These are phyloP conservation scores for Rhodotorula sp. DNA, from an alignment of 1,284 basidiomycete species.

Conservation along the genomic window DNA sequence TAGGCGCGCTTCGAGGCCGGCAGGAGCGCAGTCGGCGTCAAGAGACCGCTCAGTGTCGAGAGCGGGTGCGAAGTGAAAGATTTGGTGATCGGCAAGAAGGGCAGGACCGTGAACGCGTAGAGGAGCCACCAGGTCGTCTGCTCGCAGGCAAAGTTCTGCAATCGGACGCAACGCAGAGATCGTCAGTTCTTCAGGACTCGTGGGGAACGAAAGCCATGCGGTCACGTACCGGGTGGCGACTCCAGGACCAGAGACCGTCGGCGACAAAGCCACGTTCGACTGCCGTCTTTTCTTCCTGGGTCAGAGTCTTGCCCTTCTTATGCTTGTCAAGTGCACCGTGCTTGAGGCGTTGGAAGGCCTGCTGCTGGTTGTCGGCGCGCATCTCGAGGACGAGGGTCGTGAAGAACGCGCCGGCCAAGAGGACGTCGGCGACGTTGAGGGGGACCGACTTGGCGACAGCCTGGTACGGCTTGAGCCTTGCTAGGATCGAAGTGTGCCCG, in stretches of 20 bases:
- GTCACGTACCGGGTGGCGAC: constrained; percentile 65
- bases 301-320: constrained; percentile 48
- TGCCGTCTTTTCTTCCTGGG: constrained; percentile 63
- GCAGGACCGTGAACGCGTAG: constrained; percentile 42
- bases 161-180: no score
- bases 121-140: constrained; percentile 44
- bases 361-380: constrained; percentile 86
- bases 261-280: constrained; percentile 79
- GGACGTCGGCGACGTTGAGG: constrained; percentile 63
- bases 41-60: constrained; percentile 17
- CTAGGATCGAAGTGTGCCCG: constrained; percentile 38
- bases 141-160: constrained; percentile 45
- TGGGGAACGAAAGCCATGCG: background rate
- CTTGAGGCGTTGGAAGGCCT: constrained; percentile 75
- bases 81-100: constrained; percentile 29
- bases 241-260: constrained; percentile 77
- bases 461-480: constrained; percentile 56
- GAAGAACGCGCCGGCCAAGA: constrained; percentile 62
- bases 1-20: background rate
- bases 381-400: constrained; percentile 67
- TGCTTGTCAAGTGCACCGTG: constrained; percentile 48
- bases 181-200: no score
- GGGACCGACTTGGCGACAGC: constrained; percentile 44
- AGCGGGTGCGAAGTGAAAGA: constrained; percentile 31
- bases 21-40: constrained; percentile 2